A percentile compares a stretch with the other conserved stretches of the same genome.
Conservation (phyloP, 768 basidiomycete species). For the Xerocomellus intermedius region DNA sequence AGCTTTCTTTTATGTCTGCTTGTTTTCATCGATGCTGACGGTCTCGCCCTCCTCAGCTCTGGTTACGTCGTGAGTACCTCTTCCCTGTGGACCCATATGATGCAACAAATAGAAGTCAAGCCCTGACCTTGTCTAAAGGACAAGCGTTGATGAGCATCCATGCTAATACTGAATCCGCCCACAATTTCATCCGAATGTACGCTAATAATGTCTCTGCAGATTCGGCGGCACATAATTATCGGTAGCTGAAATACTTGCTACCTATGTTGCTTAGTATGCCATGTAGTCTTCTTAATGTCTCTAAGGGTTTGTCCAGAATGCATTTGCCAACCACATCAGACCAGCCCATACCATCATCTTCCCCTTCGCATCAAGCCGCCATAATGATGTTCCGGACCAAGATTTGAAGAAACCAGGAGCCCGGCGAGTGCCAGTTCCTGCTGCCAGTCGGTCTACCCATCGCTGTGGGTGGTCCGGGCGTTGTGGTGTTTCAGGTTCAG, state of each 20-base stretch:
- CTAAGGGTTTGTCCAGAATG: slow-evolving; percentile 48
- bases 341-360: slow-evolving; percentile 41
- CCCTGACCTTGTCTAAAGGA: slow-evolving; percentile 78
- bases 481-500: slow-evolving; percentile 39
- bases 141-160: slow-evolving; percentile 74
- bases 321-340: slow-evolving; percentile 65
- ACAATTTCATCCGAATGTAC: slow-evolving; percentile 3
- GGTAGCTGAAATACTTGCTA: neutral
- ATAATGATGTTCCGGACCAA: slow-evolving; percentile 33
- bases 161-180: slow-evolving; percentile 77
- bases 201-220: slow-evolving; percentile 22
- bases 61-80: slow-evolving; percentile 34
- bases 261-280: neutral
- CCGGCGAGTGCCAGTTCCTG: slow-evolving; percentile 24
- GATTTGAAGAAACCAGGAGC: slow-evolving; percentile 26
- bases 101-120: slow-evolving; percentile 88
- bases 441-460: slow-evolving; percentile 53
- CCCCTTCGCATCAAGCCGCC: slow-evolving; percentile 41
- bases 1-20: slow-evolving; percentile 34
- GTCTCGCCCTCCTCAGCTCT: neutral
- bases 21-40: slow-evolving; percentile 13
- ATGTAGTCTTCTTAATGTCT: neutral
- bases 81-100: slow-evolving; percentile 40
- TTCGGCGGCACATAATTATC: neutral
- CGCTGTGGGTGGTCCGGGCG: slow-evolving; percentile 39